Conservation (phyloP, 176 grass and related monocot species). For the Dactylis glomerata region DNA sequence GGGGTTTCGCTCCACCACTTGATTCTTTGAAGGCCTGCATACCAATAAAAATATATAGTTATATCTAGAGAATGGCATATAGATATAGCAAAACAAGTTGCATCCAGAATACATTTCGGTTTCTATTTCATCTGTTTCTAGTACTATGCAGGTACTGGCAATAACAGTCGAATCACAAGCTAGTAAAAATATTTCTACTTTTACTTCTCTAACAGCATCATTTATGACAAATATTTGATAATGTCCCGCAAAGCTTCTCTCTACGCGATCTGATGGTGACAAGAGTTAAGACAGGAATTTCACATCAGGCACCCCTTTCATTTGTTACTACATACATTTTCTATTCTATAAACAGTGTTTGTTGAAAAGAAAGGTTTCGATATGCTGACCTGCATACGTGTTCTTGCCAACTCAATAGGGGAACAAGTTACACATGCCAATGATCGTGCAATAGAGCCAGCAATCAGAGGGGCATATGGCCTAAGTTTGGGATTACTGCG, state of each 20-base stretch:
- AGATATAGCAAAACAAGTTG: neutral
- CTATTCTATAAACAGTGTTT: neutral
- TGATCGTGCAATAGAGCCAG: slow-evolving; percentile 68
- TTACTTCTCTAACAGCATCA: neutral
- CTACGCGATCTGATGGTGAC: neutral
- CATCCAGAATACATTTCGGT: neutral
- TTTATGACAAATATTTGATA: neutral
- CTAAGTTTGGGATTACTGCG: slow-evolving; percentile 49
- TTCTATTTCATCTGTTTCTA: neutral
- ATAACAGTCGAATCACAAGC: neutral
- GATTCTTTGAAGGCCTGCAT: slow-evolving; percentile 75
- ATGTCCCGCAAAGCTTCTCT: neutral
- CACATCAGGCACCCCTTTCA: neutral
- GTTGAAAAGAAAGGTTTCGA: neutral
- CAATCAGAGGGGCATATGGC: slow-evolving; percentile 73
- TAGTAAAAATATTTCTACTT: neutral
- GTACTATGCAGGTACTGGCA: neutral
- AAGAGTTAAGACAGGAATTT: neutral
- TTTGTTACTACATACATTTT: neutral
- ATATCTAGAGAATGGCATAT: neutral
- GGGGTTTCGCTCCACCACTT: slow-evolving; percentile 55
- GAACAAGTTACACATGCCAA: slow-evolving; percentile 84
- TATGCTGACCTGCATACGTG: slow-evolving; percentile 81
- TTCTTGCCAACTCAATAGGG: slow-evolving; percentile 86
- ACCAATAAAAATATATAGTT: slow-evolving; percentile 24